A percentile compares a stretch with the other conserved stretches of the same genome.
phyloP scores from a whole-genome alignment of 345 rosid species.

The Xanthoceras sorbifolium region DNA sequence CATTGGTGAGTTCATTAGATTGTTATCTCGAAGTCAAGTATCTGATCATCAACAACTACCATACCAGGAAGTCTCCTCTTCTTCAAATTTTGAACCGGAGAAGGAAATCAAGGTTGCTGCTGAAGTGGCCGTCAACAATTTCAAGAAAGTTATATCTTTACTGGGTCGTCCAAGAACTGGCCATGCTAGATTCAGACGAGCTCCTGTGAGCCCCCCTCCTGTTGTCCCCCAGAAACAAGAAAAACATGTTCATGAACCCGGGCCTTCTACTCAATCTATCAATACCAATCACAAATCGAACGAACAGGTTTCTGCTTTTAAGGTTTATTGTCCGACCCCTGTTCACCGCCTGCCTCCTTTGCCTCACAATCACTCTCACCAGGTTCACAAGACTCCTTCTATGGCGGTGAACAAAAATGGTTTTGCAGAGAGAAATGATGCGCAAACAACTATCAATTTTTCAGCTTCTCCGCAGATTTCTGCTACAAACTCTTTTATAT shows the following conservation, averaged over 20 bases:
- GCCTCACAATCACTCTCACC: conserved; percentile 45
- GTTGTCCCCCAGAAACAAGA: conserved; percentile 14
- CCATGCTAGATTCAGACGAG: conserved; percentile 87
- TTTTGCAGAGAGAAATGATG: conserved; percentile 44
- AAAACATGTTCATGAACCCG: conserved; percentile 20
- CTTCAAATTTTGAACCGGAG: conserved; percentile 29
- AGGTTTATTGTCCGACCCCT: conserved; percentile 68
- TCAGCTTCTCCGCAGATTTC: conserved; percentile 55
- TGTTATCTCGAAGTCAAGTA: conserved; percentile 47
- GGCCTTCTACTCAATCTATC: conserved; percentile 15
- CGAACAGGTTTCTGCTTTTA: conserved; percentile 61
- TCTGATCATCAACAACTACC: conserved; percentile 25
- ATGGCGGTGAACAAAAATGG: conserved; percentile 27
- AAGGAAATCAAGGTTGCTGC: conserved; percentile 61
- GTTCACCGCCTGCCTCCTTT: conserved; percentile 73
- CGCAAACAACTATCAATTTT: conserved; percentile 47
- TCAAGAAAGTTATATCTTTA: conserved; percentile 72
- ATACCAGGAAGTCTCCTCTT: conserved; percentile 14
- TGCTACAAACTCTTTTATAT: conserved; percentile 62
- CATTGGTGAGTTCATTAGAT: conserved; percentile 67
- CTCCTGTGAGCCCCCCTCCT: conserved; percentile 29
- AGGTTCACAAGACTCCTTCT: conserved; percentile 27
- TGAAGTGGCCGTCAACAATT: conserved; percentile 70
- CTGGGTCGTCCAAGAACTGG: conserved; percentile 76
- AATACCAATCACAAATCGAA: conserved; percentile 19